Conservation (phyloP, 306 rosid genomes). For the Nissolia schottii region DNA sequence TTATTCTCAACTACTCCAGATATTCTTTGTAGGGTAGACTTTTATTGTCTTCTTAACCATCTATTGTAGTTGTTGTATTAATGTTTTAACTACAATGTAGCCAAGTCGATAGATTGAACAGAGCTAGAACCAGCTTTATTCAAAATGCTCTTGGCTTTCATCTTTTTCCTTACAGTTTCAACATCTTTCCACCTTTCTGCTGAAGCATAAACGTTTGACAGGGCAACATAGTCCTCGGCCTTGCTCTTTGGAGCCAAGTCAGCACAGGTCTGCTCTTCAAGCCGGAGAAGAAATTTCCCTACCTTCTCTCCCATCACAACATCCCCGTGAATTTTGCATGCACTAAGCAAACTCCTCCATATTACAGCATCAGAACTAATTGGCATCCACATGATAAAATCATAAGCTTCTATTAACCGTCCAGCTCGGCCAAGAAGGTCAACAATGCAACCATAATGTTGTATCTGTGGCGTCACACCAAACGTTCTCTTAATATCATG, state of each 20-base stretch:
- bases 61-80: neutral
- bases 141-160: slow-evolving; percentile 51
- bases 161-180: slow-evolving; percentile 55
- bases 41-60: neutral
- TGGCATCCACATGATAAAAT: slow-evolving; percentile 50
- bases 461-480: slow-evolving; percentile 41
- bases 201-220: slow-evolving; percentile 76
- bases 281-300: slow-evolving; percentile 60
- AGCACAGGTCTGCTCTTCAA: slow-evolving; percentile 18
- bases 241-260: slow-evolving; percentile 39
- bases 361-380: slow-evolving; percentile 50
- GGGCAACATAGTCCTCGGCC: slow-evolving; percentile 76
- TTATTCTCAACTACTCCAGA: neutral
- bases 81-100: slow-evolving; percentile 8
- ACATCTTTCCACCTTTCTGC: slow-evolving; percentile 69
- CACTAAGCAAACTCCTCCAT: slow-evolving; percentile 73
- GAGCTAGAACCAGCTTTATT: slow-evolving; percentile 60
- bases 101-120: slow-evolving; percentile 40
- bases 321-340: slow-evolving; percentile 66
- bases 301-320: slow-evolving; percentile 69
- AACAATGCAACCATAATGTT: slow-evolving; percentile 62
- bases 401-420: slow-evolving; percentile 55
- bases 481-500: slow-evolving; percentile 43
- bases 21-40: neutral
- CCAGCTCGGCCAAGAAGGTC: slow-evolving; percentile 76